Conservation (phyloP, 306 rosid species). For the Quercus agrifolia region DNA sequence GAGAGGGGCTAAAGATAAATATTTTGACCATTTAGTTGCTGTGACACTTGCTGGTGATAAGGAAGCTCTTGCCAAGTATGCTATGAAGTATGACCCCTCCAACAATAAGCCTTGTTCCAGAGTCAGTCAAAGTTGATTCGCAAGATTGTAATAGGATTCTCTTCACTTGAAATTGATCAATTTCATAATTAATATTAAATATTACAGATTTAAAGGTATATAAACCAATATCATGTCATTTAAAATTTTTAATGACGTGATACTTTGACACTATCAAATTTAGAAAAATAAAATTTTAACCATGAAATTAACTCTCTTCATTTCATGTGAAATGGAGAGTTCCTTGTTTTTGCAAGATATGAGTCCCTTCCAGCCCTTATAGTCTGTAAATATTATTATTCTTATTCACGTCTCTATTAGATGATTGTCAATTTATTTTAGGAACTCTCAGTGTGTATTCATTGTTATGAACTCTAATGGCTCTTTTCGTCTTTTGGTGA, state of each 20-base stretch:
- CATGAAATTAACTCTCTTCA: too few species aligned
- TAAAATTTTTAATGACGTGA: too few species aligned
- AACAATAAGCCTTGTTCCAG: constrained; percentile 76
- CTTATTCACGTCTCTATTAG: background rate
- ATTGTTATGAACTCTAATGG: background rate
- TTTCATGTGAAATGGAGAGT: too few species aligned
- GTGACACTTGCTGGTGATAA: constrained; percentile 60
- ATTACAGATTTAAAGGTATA: too few species aligned
- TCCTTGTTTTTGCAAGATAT: too few species aligned
- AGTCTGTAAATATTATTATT: background rate
- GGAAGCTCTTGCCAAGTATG: constrained; percentile 67
- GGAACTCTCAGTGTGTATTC: background rate
- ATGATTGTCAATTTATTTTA: background rate
- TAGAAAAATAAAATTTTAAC: too few species aligned
- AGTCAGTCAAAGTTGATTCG: constrained; percentile 60
- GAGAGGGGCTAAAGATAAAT: constrained; percentile 81
- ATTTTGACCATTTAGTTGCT: constrained; percentile 63
- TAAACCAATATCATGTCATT: too few species aligned
- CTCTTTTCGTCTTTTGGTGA: too few species aligned
- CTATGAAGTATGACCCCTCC: constrained; percentile 43
- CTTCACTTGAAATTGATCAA: too few species aligned
- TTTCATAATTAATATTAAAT: too few species aligned
- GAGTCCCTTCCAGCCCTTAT: constrained; percentile 58
- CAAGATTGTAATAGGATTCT: constrained; percentile 9
- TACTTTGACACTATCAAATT: too few species aligned